phyloP scores from a whole-genome alignment of 306 rosid genomes.

The Cucurbita pepo region DNA sequence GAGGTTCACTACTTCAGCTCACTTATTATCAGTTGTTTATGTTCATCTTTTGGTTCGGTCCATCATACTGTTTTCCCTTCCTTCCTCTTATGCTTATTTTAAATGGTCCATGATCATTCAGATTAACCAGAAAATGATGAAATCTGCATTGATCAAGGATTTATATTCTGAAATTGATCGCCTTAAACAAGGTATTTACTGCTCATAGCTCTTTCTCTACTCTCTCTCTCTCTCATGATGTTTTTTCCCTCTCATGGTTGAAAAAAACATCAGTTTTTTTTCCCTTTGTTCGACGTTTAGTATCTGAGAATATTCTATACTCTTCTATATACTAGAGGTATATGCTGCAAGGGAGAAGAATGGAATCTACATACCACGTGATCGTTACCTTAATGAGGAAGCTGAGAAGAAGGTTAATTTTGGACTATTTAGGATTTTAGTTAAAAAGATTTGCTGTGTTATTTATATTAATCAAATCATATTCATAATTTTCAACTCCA shows the following conservation, averaged over 20 bases:
- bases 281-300: neutral
- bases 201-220: neutral
- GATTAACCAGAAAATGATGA: slow-evolving; percentile 99
- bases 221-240: neutral
- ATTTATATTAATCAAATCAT: slow-evolving; percentile 1
- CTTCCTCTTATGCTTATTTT: slow-evolving; percentile 6
- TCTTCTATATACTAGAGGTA: slow-evolving; percentile 42
- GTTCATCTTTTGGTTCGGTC: neutral
- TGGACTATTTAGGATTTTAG: neutral
- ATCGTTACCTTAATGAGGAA: slow-evolving; percentile 91
- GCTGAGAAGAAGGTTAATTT: slow-evolving; percentile 82
- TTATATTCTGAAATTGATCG: slow-evolving; percentile 90
- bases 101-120: slow-evolving; percentile 23
- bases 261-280: neutral
- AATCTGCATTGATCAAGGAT: slow-evolving; percentile 94
- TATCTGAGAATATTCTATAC: neutral
- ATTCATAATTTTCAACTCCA: slow-evolving; percentile 12
- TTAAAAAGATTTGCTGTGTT: neutral
- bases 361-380: slow-evolving; percentile 98
- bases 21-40: slow-evolving; percentile 1
- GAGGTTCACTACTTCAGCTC: slow-evolving; percentile 47
- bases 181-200: slow-evolving; percentile 73
- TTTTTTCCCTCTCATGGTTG: neutral
- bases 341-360: slow-evolving; percentile 99
- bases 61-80: neutral